Conservation (phyloP, 495 filamentous ascomycete species). For the Penicillium samsonianum region DNA sequence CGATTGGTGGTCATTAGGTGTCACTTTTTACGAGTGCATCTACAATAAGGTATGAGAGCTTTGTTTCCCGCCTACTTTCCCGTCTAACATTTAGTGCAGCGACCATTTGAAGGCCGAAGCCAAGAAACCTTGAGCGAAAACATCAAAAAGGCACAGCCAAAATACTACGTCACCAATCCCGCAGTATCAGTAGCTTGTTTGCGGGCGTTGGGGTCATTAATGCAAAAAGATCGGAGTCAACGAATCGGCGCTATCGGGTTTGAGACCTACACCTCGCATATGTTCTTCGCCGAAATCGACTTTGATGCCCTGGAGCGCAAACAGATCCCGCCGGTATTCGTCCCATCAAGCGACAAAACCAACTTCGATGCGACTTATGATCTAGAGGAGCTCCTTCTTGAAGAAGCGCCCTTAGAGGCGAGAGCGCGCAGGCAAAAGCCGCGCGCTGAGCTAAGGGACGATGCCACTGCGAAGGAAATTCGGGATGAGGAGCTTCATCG, state of each 20-base stretch:
- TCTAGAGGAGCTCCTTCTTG: constrained; percentile 87
- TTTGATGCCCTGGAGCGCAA: constrained; percentile 85
- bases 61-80: background rate
- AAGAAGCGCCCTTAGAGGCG: constrained; percentile 94
- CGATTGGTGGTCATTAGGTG: constrained; percentile 98
- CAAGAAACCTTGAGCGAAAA: constrained; percentile 76
- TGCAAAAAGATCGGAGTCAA: constrained; percentile 76
- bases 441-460: constrained; percentile 83
- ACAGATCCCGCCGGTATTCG: constrained; percentile 87
- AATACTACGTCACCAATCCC: constrained; percentile 85
- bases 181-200: constrained; percentile 83
- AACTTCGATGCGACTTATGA: constrained; percentile 99
- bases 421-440: constrained; percentile 91
- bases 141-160: constrained; percentile 80
- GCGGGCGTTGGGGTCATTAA: constrained; percentile 76
- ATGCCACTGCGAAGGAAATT: constrained; percentile 94
- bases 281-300: constrained; percentile 85
- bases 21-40: constrained; percentile 97
- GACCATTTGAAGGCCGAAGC: constrained; percentile 87
- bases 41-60: constrained; percentile 81
- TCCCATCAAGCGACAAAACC: constrained; percentile 92
- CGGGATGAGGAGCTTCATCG: constrained; percentile 90
- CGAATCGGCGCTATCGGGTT: constrained; percentile 80
- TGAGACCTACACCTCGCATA: constrained; percentile 78
- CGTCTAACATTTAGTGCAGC: constrained; percentile 42